Evolutionary conservation across 306 rosid genomes (phyloP).

Genomic region (Datisca glomerata): DNA sequence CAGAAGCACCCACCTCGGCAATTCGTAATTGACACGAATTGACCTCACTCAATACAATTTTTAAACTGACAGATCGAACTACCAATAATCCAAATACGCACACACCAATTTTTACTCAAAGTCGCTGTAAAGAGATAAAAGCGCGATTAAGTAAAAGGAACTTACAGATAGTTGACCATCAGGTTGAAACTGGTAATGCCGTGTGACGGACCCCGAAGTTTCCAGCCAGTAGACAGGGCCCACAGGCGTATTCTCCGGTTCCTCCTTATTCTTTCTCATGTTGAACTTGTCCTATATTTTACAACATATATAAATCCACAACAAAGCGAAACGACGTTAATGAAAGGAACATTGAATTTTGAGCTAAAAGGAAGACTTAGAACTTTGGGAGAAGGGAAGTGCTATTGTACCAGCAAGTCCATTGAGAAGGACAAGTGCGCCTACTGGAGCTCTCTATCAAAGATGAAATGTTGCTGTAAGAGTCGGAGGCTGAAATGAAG

Average conservation of each 20-base stretch:
- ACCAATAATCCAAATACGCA: neutral
- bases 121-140: neutral
- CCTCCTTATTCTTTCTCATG: constrained; percentile 27
- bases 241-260: constrained; percentile 23
- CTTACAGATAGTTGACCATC: constrained; percentile 58
- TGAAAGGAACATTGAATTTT: too few relatives aligned
- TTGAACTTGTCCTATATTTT: constrained; percentile 47
- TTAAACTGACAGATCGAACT: neutral
- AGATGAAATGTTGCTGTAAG: too few relatives aligned
- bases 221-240: constrained; percentile 49
- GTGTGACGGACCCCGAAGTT: constrained; percentile 46
- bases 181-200: constrained; percentile 46
- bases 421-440: too few relatives aligned
- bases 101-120: neutral
- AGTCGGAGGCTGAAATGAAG: too few relatives aligned
- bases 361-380: too few relatives aligned
- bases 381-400: too few relatives aligned
- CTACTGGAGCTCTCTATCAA: too few relatives aligned
- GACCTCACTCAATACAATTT: neutral
- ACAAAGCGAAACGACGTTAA: too few relatives aligned
- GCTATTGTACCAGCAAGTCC: too few relatives aligned
- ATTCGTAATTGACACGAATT: neutral
- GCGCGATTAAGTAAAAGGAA: neutral
- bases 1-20: neutral
- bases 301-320: too few relatives aligned